Conservation (phyloP, 2,329 filamentous ascomycete genomes). For the Ploettnerulaceae sp. region DNA sequence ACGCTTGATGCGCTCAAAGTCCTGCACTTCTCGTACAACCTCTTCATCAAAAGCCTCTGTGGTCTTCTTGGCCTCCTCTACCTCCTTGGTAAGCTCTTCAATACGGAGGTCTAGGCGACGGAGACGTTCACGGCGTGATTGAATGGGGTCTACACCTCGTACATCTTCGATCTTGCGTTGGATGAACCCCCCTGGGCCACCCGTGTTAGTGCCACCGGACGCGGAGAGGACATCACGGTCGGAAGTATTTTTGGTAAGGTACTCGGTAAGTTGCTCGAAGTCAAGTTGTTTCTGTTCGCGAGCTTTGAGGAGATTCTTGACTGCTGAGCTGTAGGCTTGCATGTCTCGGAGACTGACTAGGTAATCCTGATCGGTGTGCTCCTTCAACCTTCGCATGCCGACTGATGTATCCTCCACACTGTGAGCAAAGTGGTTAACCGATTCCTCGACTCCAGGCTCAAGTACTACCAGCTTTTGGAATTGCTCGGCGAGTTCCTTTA, state of each 20-base stretch:
- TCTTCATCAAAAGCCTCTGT: conserved; percentile 95
- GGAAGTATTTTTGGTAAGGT: conserved; percentile 82
- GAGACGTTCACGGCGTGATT: conserved; percentile 77
- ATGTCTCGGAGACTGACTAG: conserved; percentile 89
- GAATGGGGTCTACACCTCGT: conserved; percentile 92
- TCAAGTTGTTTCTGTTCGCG: conserved; percentile 97
- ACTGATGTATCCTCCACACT: conserved; percentile 79
- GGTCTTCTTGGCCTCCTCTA: conserved; percentile 79
- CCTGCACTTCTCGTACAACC: conserved; percentile 84
- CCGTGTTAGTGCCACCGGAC: conserved; percentile 58
- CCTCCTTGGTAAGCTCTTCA: conserved; percentile 83
- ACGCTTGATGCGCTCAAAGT: conserved; percentile 96
- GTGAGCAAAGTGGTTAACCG: conserved; percentile 80
- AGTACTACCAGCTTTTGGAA: conserved; percentile 90
- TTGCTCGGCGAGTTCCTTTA: conserved; percentile 84
- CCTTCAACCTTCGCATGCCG: conserved; percentile 75
- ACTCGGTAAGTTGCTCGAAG: conserved; percentile 92
- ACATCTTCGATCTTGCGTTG: conserved; percentile 95
- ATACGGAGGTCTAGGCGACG: conserved; percentile 90
- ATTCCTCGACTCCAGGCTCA: conserved; percentile 78
- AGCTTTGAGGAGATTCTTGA: conserved; percentile 84
- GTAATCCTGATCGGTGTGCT: conserved; percentile 93
- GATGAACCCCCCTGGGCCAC: conserved; percentile 80
- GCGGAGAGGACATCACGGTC: conserved; percentile 69
- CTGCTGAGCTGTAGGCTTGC: conserved; percentile 84